phyloP scores from a whole-genome alignment of 1,284 basidiomycete genomes.

The Moesziomyces sp. region DNA sequence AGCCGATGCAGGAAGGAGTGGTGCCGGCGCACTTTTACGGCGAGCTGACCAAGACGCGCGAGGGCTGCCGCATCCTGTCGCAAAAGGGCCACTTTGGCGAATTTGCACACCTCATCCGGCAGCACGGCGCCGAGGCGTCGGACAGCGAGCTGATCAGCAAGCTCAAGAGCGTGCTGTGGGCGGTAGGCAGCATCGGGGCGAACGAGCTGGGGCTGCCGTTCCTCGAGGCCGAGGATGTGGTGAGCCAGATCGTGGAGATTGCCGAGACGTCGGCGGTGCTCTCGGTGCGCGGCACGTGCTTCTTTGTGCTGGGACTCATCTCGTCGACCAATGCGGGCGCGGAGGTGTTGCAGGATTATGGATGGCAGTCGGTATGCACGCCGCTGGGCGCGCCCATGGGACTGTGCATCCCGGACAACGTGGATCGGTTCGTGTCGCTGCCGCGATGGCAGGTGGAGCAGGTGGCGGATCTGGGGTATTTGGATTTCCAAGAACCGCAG shows the following conservation, averaged over 20 bases:
- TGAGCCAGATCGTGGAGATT: conserved; percentile 88
- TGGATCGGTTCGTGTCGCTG: conserved; percentile 84
- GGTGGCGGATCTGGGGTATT: conserved; percentile 26
- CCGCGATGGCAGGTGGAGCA: conserved; percentile 75
- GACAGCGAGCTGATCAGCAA: conserved; percentile 86
- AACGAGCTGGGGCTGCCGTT: conserved; percentile 90
- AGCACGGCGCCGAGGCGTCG: conserved; percentile 84
- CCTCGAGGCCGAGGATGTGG: conserved; percentile 91
- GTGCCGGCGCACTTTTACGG: conserved; percentile 97
- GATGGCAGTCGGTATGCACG: conserved; percentile 81
- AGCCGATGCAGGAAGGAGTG: conserved; percentile 74
- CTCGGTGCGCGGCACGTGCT: conserved; percentile 94
- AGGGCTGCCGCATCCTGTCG: conserved; percentile 87
- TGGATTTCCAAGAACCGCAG: conserved; percentile 68
- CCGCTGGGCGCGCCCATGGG: conserved; percentile 89
- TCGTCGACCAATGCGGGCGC: conserved; percentile 79
- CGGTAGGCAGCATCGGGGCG: conserved; percentile 92
- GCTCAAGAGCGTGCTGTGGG: conserved; percentile 95
- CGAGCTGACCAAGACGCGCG: conserved; percentile 93
- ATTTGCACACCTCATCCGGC: conserved; percentile 88
- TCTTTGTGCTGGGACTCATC: conserved; percentile 89
- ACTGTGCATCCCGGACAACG: conserved; percentile 84
- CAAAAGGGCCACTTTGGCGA: conserved; percentile 91
- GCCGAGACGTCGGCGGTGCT: conserved; percentile 88
- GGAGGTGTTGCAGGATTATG: conserved; percentile 86